Evolutionary conservation across 495 filamentous ascomycete species (phyloP).

Genomic region (Trichocladium uniseriatum): DNA sequence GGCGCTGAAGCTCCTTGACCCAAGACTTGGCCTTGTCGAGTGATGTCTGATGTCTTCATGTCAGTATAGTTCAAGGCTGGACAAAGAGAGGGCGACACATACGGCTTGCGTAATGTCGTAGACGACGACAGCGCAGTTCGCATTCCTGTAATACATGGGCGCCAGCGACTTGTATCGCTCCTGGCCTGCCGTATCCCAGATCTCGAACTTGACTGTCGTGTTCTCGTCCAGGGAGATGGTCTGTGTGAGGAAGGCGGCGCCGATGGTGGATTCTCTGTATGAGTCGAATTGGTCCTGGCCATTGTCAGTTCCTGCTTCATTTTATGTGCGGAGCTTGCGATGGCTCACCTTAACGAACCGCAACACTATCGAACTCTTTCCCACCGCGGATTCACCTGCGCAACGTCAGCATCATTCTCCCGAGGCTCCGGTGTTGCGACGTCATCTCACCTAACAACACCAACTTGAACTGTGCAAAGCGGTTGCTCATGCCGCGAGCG

Average conservation of each 20-base stretch:
- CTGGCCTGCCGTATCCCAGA: conserved; percentile 98
- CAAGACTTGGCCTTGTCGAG: conserved; percentile 97
- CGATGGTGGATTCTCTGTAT: conserved; percentile 97
- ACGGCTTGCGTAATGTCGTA: conserved; percentile 99
- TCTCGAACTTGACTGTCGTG: conserved; percentile 99
- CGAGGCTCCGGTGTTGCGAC: too few relatives aligned
- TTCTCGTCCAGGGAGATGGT: conserved; percentile 95
- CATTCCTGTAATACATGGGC: conserved; percentile 99
- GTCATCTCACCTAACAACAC: conserved; percentile 93
- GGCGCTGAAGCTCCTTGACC: conserved; percentile 98
- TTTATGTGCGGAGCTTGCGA: background rate
- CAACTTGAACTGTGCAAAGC: conserved; percentile 98
- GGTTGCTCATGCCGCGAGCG: conserved; percentile 55
- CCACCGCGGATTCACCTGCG: conserved; percentile 95
- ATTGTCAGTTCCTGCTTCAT: conserved; percentile 11
- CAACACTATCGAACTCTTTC: conserved; percentile 97
- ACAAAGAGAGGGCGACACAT: conserved; percentile 26
- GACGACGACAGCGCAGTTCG: conserved; percentile 97
- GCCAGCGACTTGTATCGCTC: conserved; percentile 97
- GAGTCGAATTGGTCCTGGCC: conserved; percentile 97
- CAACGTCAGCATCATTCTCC: too few relatives aligned
- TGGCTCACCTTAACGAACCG: conserved; percentile 86
- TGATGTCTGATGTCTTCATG: conserved; percentile 53
- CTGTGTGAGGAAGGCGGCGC: conserved; percentile 96
- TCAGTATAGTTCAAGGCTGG: background rate